Base-by-base conservation (phyloP, 2,329 filamentous ascomycete species). In the Colletotrichum spaethianum region DNA sequence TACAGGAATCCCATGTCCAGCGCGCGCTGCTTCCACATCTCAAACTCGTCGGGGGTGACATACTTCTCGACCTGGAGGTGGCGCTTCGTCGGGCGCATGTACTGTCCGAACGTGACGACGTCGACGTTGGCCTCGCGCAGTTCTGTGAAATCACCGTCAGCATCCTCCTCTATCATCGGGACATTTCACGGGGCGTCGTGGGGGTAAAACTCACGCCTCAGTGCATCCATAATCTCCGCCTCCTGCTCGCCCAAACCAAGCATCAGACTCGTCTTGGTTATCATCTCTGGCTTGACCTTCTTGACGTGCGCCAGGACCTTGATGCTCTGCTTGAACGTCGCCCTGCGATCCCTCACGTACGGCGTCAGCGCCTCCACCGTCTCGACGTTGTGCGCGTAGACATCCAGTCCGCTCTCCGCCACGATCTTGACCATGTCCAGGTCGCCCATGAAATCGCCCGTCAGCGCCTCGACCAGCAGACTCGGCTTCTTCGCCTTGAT, bases 251-350 rank as follows among this genome's bases (percentile, higher is more conserved):
- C 96, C 6, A 99, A 84, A 4, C 96, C 96, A 31, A 99, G 88
- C 96, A 99, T 99, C 74, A 99, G 91, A 76, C 94, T 98, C 1
- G 96, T 98, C 88, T 99, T 99, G n/a, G 96, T 99, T 78, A 99
- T 97, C 72, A 98, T 88, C 3, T 89, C 89, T 1, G 92, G 90
- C 73, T 86, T 82, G 2, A 93, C 90, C 72, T 90, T 88, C 87
- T 99, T 98, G 38, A 93, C 96, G 46, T 93, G 91, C 69, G 91
- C 88, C 72, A 99, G 84, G 9, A 99, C 95, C 40, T 86, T 86
- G 73, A 98, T 82, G 74, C 93, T 96, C 85, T 97, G 94, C 76
- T 93, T 86, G 85, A 98, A 99, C 7, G 91, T 97, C 1, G 96
- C 96, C 72, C 96, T 88, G 60, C 96, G 91, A 80, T 99, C 96